A percentile compares a stretch with the other conserved stretches of the same genome.
These are phyloP conservation scores for Xylariaceae sp. DNA, from an alignment of 2,329 filamentous ascomycete species.

Conservation along the genomic window DNA sequence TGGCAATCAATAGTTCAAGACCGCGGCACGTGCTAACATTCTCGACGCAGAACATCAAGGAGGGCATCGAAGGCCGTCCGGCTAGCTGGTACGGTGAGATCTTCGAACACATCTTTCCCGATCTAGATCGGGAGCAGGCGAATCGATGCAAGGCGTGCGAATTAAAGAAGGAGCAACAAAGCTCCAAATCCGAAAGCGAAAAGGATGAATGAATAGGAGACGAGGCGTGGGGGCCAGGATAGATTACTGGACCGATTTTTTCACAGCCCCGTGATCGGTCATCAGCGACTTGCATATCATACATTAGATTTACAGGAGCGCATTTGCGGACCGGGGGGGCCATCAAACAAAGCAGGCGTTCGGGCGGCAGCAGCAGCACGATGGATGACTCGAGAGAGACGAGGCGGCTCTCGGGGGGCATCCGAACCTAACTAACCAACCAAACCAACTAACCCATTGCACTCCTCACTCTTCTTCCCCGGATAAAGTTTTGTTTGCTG, in stretches of 20 bases:
- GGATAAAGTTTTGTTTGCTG: conserved; percentile 14
- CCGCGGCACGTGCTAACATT: too few species aligned
- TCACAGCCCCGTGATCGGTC: conserved; percentile 21
- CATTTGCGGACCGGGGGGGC: conserved; percentile 33
- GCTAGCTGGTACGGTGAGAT: conserved; percentile 95
- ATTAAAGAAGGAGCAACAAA: conserved; percentile 52
- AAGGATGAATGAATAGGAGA: conserved; percentile 39
- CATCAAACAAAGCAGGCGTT: conserved; percentile 30
- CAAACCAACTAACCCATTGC: conserved; percentile 12
- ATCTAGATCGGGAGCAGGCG: conserved; percentile 72
- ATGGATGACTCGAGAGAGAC: conserved; percentile 31
- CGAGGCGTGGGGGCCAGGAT: conserved; percentile 16
- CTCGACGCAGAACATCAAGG: conserved; percentile 84
- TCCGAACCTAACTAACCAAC: too few species aligned
- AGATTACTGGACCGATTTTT: conserved; percentile 7
- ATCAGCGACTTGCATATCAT: conserved; percentile 31
- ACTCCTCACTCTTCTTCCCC: conserved; percentile 33
- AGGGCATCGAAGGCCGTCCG: conserved; percentile 88
- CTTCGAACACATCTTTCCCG: conserved; percentile 86
- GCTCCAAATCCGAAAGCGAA: conserved; percentile 43
- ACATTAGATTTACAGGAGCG: conserved; percentile 30
- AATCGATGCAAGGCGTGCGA: conserved; percentile 71
- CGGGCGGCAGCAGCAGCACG: conserved; percentile 26
- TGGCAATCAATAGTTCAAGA: conserved; percentile 12
- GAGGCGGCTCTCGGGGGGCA: conserved; percentile 19